Evolutionary conservation across 2,329 filamentous ascomycete genomes (phyloP).

Genomic region (Ambrosiella xylebori): DNA sequence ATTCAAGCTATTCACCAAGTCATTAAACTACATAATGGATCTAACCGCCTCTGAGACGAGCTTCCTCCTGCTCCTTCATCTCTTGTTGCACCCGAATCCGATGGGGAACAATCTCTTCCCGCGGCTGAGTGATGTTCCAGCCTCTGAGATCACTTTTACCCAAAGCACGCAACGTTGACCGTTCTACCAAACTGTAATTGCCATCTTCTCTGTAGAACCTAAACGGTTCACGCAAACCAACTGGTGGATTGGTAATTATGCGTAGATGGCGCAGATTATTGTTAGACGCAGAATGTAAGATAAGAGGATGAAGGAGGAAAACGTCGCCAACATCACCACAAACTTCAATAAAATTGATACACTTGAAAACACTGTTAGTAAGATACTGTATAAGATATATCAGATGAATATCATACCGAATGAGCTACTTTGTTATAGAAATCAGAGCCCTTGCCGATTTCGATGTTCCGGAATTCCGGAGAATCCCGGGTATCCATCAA

Average conservation of each 20-base stretch:
- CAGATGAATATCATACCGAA: conserved; percentile 11
- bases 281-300: conserved; percentile 36
- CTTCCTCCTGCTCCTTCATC: conserved; percentile 22
- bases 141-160: conserved; percentile 29
- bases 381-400: neutral
- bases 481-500: conserved; percentile 42
- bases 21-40: neutral
- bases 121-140: conserved; percentile 33
- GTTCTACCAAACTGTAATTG: conserved; percentile 38
- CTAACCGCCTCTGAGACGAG: conserved; percentile 23
- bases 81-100: conserved; percentile 18
- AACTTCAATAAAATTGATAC: conserved; percentile 35
- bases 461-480: conserved; percentile 26
- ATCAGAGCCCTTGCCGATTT: conserved; percentile 20
- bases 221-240: conserved; percentile 26
- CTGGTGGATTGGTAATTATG: conserved; percentile 21
- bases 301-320: conserved; percentile 41
- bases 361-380: conserved; percentile 16
- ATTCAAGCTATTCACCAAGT: neutral
- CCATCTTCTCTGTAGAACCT: conserved; percentile 25
- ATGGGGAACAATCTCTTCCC: conserved; percentile 31
- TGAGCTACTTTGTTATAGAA: conserved; percentile 28
- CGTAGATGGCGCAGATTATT: conserved; percentile 17
- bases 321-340: conserved; percentile 38
- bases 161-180: conserved; percentile 33